phyloP scores from a whole-genome alignment of 129 eudicot genomes.

The Mikania micrantha region DNA sequence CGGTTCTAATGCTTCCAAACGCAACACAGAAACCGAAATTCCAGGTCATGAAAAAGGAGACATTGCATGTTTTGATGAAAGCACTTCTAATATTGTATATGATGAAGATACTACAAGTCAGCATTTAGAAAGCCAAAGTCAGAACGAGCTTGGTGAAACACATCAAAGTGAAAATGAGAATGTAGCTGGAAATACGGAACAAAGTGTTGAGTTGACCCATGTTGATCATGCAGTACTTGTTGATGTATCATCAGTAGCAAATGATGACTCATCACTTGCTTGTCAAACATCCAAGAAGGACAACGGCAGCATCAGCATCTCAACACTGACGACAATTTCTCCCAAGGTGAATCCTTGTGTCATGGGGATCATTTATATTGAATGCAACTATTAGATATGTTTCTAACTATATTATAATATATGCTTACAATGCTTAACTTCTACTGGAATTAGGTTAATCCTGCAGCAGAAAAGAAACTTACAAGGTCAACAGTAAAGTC shows the following conservation, averaged over 20 bases:
- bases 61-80: constrained; percentile 27
- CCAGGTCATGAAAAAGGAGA: constrained; percentile 17
- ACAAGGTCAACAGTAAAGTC: constrained; percentile 24
- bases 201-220: constrained; percentile 18
- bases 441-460: constrained; percentile 31
- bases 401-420: not conserved
- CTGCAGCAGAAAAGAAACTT: constrained; percentile 28
- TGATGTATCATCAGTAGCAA: constrained; percentile 18
- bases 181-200: constrained; percentile 14
- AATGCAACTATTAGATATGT: constrained; percentile 1
- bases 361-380: not conserved
- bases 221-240: constrained; percentile 21
- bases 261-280: constrained; percentile 17
- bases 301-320: constrained; percentile 24
- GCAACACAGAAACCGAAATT: constrained; percentile 19
- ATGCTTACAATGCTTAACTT: constrained; percentile 6
- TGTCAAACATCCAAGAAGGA: constrained; percentile 28
- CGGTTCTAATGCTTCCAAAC: constrained; percentile 23
- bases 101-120: constrained; percentile 24
- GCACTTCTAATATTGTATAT: constrained; percentile 17
- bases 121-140: constrained; percentile 26
- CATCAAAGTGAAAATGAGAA: constrained; percentile 19
- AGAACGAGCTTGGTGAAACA: constrained; percentile 28
- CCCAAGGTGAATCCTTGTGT: constrained; percentile 34
- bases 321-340: constrained; percentile 21